Base-by-base conservation (phyloP, 495 filamentous ascomycete genomes). In the Penicillium mononematosum region DNA sequence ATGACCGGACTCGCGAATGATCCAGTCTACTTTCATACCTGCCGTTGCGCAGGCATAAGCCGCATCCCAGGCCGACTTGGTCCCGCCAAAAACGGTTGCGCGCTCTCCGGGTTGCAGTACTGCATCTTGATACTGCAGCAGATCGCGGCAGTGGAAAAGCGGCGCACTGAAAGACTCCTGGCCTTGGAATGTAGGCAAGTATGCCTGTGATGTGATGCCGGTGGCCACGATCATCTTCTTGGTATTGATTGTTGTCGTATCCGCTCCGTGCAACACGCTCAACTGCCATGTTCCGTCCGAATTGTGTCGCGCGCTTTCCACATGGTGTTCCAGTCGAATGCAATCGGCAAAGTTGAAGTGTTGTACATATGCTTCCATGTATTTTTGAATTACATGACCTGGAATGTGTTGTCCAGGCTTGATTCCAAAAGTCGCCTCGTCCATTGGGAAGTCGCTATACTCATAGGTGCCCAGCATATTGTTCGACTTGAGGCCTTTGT, bases 51-150 rank as follows among this genome's bases (percentile, higher is more conserved):
- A 88, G 3, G 80, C 76, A 61, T 91, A 91, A 0, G 84, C 89
- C 3, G 83, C 83, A 75, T 95, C 91, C 78, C 83, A 91, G 1
- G 82, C 88, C 4, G 86, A 89, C 67, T 95, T 96, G 1, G 81
- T 84, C 9, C 81, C 86, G 14, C 90, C 88, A 46, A 90, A 79
- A 2, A 95, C 79, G 0, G 81, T 80, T 4, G 90, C 61, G 51
- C 58, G 58, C 69, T 79, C 50, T 46, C 62, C 39, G 43, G 63
- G 17, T 56, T 70, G 53, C 17, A 81, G 58, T 5, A 78, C 47
- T 19, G 63, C 47, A 9, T 68, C 58, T 20, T 75, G 73, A 41
- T 79, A 58, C 25, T 75, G 63, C 2, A 74, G 68, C 19, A 89
- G 80, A 53, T 89, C 78, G 46, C 74, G 79, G 34, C 75, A 79